A percentile compares a stretch with the other conserved stretches of the same genome.
phyloP scores from a whole-genome alignment of 2,329 filamentous ascomycete species.

The Chrysoporthe puriensis region DNA sequence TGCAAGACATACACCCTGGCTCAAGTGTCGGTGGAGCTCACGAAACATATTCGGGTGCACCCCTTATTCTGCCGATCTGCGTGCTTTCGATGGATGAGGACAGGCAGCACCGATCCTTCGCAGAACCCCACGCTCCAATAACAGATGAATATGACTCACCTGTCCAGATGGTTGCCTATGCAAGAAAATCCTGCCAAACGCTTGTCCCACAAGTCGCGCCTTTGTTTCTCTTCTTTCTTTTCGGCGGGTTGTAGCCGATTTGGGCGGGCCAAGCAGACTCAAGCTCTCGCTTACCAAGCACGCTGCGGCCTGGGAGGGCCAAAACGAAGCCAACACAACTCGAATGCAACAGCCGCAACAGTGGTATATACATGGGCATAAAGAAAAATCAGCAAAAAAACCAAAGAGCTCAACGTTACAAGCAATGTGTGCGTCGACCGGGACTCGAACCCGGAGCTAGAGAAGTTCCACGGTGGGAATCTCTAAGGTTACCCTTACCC shows the following conservation, averaged over 20 bases:
- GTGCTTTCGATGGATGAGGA: no score
- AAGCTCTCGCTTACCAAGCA: not conserved
- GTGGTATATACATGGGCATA: not conserved
- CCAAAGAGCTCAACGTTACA: not conserved
- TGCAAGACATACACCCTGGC: no score
- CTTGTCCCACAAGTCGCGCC: no score
- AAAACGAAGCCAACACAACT: not conserved
- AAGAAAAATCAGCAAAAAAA: not conserved
- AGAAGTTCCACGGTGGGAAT: slow-evolving; percentile 14
- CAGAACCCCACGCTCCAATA: no score
- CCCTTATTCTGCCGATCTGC: no score
- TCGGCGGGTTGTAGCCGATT: not conserved
- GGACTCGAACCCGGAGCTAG: slow-evolving; percentile 16
- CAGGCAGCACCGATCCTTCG: no score
- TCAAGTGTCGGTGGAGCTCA: no score
- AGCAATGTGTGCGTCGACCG: slow-evolving; percentile 2
- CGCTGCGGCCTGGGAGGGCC: not conserved
- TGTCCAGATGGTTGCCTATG: no score
- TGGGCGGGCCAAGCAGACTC: no score
- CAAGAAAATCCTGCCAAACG: no score
- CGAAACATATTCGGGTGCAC: no score
- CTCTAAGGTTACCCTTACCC: slow-evolving; percentile 18
- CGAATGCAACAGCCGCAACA: not conserved
- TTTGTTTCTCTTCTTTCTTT: not conserved
- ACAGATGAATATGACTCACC: no score